Evolutionary conservation across 169 alveolate genomes (phyloP), one percentile per base, ranked within the genome.

Genomic region (Theileria parva): DNA sequence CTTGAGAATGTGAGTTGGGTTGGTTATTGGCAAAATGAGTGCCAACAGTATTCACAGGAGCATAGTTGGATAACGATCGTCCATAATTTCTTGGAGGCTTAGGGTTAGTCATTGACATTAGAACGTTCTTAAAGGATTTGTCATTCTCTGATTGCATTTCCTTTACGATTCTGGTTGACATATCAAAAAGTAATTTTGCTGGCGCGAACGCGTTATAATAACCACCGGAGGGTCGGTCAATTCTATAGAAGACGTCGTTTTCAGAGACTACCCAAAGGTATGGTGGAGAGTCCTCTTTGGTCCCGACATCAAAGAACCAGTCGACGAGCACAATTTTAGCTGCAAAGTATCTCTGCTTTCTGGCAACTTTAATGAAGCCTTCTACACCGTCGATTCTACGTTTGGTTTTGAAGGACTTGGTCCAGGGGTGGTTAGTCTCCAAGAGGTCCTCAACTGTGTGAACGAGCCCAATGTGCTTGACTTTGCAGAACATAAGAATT

Each of bases 201-300:
- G 80, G 28, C 0, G 69, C 69, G 64, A 67, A 75, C 55, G 65
- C 17, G 75, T 21, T 57, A 2, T 25, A 25, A 44, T 83, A 83
- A 25, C 89, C 80, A 23, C 60, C 39, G 7, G 89, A 61, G 9
- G 86, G 73, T 63, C 65, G 66, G 72, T 83, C 86, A 64, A 83
- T 27, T 27, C 86, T 64, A 53, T 83, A 83, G 86, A 67, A 74
- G 21, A 83, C 60, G 69, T 83, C 89, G 51, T 83, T 71, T 28
- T 76, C 85, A 15, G 81, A 68, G 48, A 83, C 71, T 28, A 48
- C 89, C 60, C 59, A 76, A 23, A 66, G 15, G 63, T 39, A 34
- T 7, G 89, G 86, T 0, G 57, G 11, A 23, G 64, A 59, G 44
- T 74, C 44, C 50, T 48, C 57, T 51, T 15, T 25, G 37, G 61